phyloP scores from a whole-genome alignment of 2,329 filamentous ascomycete species.

The Cladobotryum protrusum region DNA sequence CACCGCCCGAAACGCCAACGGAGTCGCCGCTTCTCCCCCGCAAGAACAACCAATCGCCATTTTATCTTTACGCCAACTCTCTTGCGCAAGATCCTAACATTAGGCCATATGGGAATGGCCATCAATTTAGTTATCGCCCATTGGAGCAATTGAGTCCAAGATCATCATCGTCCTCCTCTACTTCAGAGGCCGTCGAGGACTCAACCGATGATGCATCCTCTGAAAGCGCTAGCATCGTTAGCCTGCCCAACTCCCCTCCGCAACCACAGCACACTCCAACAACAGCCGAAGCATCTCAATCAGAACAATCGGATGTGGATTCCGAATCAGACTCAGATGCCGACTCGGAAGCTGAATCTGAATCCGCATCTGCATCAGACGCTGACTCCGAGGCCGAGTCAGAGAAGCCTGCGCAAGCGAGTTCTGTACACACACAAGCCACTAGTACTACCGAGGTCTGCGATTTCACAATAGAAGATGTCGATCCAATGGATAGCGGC shows the following conservation, averaged over 20 bases:
- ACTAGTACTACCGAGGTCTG: constrained; percentile 15
- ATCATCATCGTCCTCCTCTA: constrained; percentile 28
- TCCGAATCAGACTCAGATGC: constrained; percentile 17
- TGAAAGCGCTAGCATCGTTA: constrained; percentile 22
- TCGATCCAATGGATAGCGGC: constrained; percentile 41
- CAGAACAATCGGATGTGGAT: constrained; percentile 13
- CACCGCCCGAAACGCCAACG: constrained; percentile 43
- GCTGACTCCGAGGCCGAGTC: constrained; percentile 12
- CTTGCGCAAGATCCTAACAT: constrained; percentile 34
- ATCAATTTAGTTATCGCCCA: constrained; percentile 37
- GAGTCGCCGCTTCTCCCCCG: constrained; percentile 29
- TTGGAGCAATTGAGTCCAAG: constrained; percentile 32
- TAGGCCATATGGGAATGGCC: constrained; percentile 35
- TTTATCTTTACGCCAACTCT: constrained; percentile 25
- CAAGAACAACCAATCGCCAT: constrained; percentile 28
- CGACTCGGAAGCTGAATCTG: constrained; percentile 17
- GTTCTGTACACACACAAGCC: constrained; percentile 14
- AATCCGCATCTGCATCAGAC: constrained; percentile 4
- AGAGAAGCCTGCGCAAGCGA: constrained; percentile 11
- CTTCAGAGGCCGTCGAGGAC: constrained; percentile 16
- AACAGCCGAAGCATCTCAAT: constrained; percentile 14
- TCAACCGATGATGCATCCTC: constrained; percentile 24
- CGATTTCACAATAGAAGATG: constrained; percentile 40
- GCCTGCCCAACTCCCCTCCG: constrained; percentile 18
- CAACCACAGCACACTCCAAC: constrained; percentile 13